Base-by-base conservation (phyloP, 1,284 basidiomycete species). In the Stereum hirsutum region DNA sequence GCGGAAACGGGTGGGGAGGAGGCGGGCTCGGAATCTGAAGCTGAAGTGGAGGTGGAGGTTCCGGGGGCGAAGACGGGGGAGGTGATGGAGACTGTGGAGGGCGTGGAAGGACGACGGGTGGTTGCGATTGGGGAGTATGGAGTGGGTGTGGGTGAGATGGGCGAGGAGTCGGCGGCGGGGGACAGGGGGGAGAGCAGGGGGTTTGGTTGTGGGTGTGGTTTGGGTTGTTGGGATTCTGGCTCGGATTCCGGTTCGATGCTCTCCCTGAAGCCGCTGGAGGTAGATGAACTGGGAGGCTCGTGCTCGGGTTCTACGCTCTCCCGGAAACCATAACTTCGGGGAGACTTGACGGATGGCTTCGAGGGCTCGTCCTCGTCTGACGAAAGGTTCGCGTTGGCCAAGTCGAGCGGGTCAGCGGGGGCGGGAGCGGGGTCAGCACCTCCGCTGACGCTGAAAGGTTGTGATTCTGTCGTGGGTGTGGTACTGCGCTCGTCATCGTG, bases 381-480 rank as follows among this genome's bases (percentile, higher is more conserved):
- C 24, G 55, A 52, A 15, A 54, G 49, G 19, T 60, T 58, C 12
- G 58, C 52, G n/a, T 60, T 55, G 28, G 66, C 61, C 30, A 68
- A 65, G 50, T 74, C 75, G 21, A 72, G 55, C 3, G 70, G 74
- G 51, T 74, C 72, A 12, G 20, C 12, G 6, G 37, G 42, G 27
- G 28, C 14, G 20, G 24, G 23, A 7, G 32, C n/a, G 19, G n/a
- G n/a, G n/a, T n/a, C n/a, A n/a, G 37, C 12, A 39, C 26, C 8
- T 34, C 26, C 17, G 49, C 12, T 17, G 36, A 19, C 39, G 33
- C 21, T 21, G 34, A 49, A 21, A 39, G 26, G 43, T 39, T 54
- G 49, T 20, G 54, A 43, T 25, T 57, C 61, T 27, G 51, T 42
- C 19, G 56, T 50, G 15, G 59, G 57, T 26, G 53, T 53, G 21